phyloP scores from a whole-genome alignment of 140 eudicot genomes.

The Flaveria floridana region DNA sequence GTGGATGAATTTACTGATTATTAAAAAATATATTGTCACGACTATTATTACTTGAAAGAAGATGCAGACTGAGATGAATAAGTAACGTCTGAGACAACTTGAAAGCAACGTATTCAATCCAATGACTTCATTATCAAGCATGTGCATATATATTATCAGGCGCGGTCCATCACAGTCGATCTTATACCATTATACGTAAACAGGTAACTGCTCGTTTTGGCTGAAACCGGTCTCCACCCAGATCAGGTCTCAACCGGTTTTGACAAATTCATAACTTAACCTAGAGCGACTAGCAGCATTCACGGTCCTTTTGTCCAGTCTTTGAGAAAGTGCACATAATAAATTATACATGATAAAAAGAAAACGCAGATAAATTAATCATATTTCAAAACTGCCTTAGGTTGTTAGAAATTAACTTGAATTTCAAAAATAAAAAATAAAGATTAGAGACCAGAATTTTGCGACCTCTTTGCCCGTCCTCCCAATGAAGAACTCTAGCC shows the following conservation, averaged over 20 bases:
- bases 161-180: neutral
- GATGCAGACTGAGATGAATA: slow-evolving; percentile 24
- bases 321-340: neutral
- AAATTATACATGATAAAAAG: neutral
- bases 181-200: neutral
- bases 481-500: slow-evolving; percentile 9
- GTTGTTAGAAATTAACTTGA: slow-evolving; percentile 14
- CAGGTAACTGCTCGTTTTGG: neutral
- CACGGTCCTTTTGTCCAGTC: neutral
- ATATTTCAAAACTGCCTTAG: slow-evolving; percentile 6
- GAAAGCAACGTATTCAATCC: slow-evolving; percentile 35
- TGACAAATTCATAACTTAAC: neutral
- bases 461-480: slow-evolving; percentile 3
- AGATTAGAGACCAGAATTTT: slow-evolving; percentile 13
- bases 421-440: neutral
- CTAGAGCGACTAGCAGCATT: neutral
- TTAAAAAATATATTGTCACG: neutral
- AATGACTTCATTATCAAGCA: slow-evolving; percentile 22
- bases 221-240: neutral
- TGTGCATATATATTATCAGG: neutral
- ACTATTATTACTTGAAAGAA: slow-evolving; percentile 25
- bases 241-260: neutral
- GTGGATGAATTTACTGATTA: neutral
- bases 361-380: slow-evolving; percentile 16
- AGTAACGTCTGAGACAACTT: slow-evolving; percentile 37